Percentiles rank a stretch among this genome's conserved stretches.
These are phyloP conservation scores for Oryza australiensis DNA, from an alignment of 176 grass and related monocot genomes.

Conservation along the genomic window DNA sequence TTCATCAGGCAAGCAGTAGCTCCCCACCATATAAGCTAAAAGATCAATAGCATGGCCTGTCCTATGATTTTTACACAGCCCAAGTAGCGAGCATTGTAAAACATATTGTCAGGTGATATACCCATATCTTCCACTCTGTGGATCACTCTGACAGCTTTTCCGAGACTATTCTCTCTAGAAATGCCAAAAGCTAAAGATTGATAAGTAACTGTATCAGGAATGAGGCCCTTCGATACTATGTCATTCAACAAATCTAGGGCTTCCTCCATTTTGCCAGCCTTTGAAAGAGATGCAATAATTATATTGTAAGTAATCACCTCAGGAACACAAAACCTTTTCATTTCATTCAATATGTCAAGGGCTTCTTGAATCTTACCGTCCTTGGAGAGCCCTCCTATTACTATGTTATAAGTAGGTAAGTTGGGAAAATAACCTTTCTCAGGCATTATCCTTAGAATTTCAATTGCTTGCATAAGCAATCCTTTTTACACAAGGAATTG, in stretches of 20 bases:
- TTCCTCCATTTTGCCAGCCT: slow-evolving; percentile 41
- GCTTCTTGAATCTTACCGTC: slow-evolving; percentile 11
- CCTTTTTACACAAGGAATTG: slow-evolving; percentile 30
- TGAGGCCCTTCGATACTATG: slow-evolving; percentile 41
- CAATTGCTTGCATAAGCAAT: slow-evolving; percentile 31
- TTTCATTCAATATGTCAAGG: slow-evolving; percentile 14
- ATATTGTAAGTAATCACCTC: slow-evolving; percentile 47
- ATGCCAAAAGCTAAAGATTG: slow-evolving; percentile 45
- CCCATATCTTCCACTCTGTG: slow-evolving; percentile 49
- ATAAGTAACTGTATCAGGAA: slow-evolving; percentile 50
- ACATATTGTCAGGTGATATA: slow-evolving; percentile 39
- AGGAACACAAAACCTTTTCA: neutral
- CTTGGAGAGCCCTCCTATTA: slow-evolving; percentile 38
- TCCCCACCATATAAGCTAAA: slow-evolving; percentile 54
- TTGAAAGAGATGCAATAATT: slow-evolving; percentile 41
- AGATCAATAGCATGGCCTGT: slow-evolving; percentile 49
- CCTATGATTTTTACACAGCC: slow-evolving; percentile 48
- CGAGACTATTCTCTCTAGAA: slow-evolving; percentile 36
- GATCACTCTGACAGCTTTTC: slow-evolving; percentile 40
- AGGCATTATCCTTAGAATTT: slow-evolving; percentile 37
- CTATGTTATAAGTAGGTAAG: slow-evolving; percentile 21
- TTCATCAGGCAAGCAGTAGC: slow-evolving; percentile 53
- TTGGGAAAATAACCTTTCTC: slow-evolving; percentile 34
- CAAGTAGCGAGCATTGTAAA: slow-evolving; percentile 57
- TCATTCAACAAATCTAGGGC: slow-evolving; percentile 53